These are phyloP conservation scores for Bathelium albidoporum DNA, from an alignment of 495 filamentous ascomycete genomes.

Conservation along the genomic window DNA sequence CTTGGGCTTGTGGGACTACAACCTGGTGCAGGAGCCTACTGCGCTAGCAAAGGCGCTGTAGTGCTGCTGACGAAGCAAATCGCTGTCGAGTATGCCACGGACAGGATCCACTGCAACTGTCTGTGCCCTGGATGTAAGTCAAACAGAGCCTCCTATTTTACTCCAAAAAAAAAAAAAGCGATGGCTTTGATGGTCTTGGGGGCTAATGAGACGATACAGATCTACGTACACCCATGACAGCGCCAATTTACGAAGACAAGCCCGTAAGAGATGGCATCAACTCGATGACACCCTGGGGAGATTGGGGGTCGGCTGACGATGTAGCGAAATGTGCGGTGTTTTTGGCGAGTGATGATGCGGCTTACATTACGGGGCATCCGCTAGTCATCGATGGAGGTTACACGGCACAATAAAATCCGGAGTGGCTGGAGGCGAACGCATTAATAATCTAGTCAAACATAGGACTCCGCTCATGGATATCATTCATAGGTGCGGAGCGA, in stretches of 20 bases:
- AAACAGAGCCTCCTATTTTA: not conserved
- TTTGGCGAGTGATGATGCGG: conserved; percentile 16
- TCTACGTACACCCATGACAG: conserved; percentile 8
- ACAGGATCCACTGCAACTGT: conserved; percentile 44
- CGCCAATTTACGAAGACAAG: not conserved
- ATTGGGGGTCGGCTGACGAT: conserved; percentile 9
- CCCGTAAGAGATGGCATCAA: not conserved
- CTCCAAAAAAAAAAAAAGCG: too few species aligned
- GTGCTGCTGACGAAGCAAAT: conserved; percentile 38
- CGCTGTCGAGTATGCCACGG: conserved; percentile 39
- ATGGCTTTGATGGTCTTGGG: not conserved
- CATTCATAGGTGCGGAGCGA: too few species aligned
- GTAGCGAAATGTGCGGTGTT: conserved; percentile 14
- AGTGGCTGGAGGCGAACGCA: not conserved
- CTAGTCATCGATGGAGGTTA: conserved; percentile 16
- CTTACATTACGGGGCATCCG: conserved; percentile 10
- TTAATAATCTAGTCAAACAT: not conserved
- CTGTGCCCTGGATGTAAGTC: conserved; percentile 45
- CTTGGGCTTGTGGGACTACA: conserved; percentile 33
- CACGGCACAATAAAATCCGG: conserved; percentile 3
- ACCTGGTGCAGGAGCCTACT: conserved; percentile 33
- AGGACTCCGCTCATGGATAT: too few species aligned
- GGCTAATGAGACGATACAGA: not conserved
- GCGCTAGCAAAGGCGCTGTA: conserved; percentile 43
- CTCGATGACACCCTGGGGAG: not conserved